Conservation (phyloP, 2,329 filamentous ascomycete species). For the Penicillium rolfsii region DNA sequence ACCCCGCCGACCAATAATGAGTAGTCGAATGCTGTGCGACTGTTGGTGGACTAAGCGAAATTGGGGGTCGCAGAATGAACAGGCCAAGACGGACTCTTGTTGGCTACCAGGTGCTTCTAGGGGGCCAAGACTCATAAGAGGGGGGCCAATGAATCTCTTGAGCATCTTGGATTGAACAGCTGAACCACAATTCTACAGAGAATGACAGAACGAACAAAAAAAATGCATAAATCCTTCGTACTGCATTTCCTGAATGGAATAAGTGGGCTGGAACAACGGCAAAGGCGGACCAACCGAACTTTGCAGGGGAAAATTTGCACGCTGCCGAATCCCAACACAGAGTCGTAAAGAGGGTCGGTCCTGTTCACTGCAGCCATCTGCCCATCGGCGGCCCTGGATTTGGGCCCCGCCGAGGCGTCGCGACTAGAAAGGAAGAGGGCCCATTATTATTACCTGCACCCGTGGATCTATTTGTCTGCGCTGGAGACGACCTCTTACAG, state of each 20-base stretch:
- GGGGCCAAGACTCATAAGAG: background rate
- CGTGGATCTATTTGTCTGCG: background rate
- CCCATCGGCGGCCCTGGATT: no score
- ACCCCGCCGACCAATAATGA: background rate
- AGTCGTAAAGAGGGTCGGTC: background rate
- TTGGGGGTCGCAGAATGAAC: constrained; percentile 31
- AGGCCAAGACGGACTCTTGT: constrained; percentile 29
- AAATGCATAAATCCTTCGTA: background rate
- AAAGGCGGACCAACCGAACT: background rate
- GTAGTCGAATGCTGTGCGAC: constrained; percentile 22
- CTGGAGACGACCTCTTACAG: background rate
- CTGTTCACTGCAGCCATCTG: background rate
- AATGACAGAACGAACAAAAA: background rate
- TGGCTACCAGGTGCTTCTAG: constrained; percentile 29
- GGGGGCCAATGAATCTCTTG: constrained; percentile 26
- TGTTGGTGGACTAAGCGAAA: constrained; percentile 38
- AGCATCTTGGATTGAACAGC: constrained; percentile 14
- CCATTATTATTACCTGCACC: background rate
- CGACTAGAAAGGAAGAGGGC: no score
- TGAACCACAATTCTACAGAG: background rate
- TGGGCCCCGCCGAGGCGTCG: background rate
- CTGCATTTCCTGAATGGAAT: background rate
- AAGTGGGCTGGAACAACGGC: background rate
- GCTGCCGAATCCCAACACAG: no score
- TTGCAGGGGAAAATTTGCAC: background rate